Evolutionary conservation across 495 filamentous ascomycete genomes (phyloP), one percentile per base, ranked within the genome.

Genomic region (Astrothelium subdiscretum): DNA sequence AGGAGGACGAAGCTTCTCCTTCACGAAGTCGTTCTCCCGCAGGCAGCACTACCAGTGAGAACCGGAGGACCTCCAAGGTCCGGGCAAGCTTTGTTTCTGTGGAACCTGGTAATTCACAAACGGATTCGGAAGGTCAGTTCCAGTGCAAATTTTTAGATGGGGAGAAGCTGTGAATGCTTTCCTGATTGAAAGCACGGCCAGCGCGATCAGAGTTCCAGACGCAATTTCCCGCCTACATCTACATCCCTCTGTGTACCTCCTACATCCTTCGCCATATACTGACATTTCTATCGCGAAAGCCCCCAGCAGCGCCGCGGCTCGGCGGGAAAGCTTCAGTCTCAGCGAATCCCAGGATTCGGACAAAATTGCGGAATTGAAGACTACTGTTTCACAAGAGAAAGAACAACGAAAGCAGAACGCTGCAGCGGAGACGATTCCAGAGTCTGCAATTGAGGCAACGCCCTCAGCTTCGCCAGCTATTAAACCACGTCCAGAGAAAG

Each of bases 41-140:
- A 59, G 76, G 73, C 62, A 76, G 77, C 58, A 72, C 73, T 58
- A 73, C 74, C 54, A 66, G 57, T n/a, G 73, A 73, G 18, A 72
- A 70, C 48, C 66, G 70, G 59, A 62, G 48, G 27, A 78, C 90
- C 20, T 87, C 86, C 59, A 92, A 87, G 73, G 84, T 95, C 54
- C 83, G 89, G 61, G 90, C 90, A 32, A 91, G 82, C 69, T 96
- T 96, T 71, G 83, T 95, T 51, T 82, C 87, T 2, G 85, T 96
- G 18, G 89, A 92, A 63, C 79, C 80, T 61, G 81, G 79, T 69
- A 81, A 79, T 51, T 74, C 77, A 43, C 20, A 31, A 63, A 52
- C 20, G 63, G 65, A 48, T 27, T 60, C 64, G 29, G 59, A 54
- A 54, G 48, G 48, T 54, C 48, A 54, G 48, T 54, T 54, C 24